These are phyloP conservation scores for Solanum chaucha DNA, from an alignment of 257 asterid species.

Conservation along the genomic window DNA sequence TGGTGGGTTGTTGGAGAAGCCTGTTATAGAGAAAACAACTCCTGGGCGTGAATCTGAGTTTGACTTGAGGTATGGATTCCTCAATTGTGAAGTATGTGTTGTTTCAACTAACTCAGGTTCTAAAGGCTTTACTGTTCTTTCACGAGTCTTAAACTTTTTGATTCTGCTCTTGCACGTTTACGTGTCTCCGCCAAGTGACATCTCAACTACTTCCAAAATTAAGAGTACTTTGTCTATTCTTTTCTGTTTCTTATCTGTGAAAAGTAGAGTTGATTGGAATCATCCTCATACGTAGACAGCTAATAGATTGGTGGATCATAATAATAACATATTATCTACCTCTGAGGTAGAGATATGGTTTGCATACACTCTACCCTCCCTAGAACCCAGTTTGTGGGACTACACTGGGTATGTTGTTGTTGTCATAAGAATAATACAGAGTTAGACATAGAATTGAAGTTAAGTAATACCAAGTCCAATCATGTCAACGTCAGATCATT, in stretches of 20 bases:
- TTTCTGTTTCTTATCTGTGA: not conserved
- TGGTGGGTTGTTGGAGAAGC: conserved; percentile 83
- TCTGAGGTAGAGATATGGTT: not conserved
- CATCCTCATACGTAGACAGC: not conserved
- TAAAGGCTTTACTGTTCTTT: not conserved
- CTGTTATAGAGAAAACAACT: conserved; percentile 71
- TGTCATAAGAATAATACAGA: not conserved
- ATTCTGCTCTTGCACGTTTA: not conserved
- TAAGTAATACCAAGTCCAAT: not conserved
- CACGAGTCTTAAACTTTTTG: not conserved
- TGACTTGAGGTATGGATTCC: conserved; percentile 63
- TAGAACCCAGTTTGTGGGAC: not conserved
- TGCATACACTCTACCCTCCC: not conserved
- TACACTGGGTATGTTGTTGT: not conserved
- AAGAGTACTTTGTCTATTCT: not conserved
- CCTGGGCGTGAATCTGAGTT: conserved; percentile 96
- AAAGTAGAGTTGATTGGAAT: not conserved
- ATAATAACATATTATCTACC: not conserved
- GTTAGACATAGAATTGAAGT: not conserved
- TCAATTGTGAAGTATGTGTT: not conserved
- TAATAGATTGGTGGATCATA: not conserved
- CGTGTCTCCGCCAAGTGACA: not conserved
- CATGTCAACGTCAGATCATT: not conserved
- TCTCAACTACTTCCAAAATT: not conserved
- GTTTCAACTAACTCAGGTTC: not conserved